Conservation (phyloP, 441 rosid species). For the Eutrema salsugineum region DNA sequence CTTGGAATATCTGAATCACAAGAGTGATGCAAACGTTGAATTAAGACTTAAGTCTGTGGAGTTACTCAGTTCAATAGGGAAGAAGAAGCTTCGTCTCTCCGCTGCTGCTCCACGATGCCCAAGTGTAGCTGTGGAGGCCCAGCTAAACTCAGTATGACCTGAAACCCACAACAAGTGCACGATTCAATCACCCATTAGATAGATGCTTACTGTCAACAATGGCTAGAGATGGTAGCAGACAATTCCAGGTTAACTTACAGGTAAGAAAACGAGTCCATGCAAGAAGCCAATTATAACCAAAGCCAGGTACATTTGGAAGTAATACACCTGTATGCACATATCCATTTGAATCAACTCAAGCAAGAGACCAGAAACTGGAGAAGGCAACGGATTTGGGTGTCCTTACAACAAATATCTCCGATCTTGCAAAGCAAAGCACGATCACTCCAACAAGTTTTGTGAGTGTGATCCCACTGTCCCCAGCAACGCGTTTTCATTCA, state of each 20-base stretch:
- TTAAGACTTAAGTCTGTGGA: slow-evolving; percentile 6
- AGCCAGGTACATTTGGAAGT: slow-evolving; percentile 75
- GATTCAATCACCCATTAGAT: slow-evolving; percentile 9
- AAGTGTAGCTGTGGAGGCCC: slow-evolving; percentile 64
- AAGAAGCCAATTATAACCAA: slow-evolving; percentile 67
- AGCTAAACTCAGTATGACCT: slow-evolving; percentile 77
- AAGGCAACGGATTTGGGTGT: slow-evolving; percentile 15
- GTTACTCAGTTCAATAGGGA: slow-evolving; percentile 30
- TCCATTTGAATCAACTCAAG: slow-evolving; percentile 16
- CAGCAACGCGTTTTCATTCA: slow-evolving; percentile 18
- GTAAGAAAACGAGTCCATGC: slow-evolving; percentile 74
- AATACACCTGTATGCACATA: slow-evolving; percentile 51
- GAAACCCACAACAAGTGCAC: slow-evolving; percentile 33
- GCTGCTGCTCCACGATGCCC: slow-evolving; percentile 21
- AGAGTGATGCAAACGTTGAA: slow-evolving; percentile 1
- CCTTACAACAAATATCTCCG: slow-evolving; percentile 71
- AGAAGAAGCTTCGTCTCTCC: slow-evolving; percentile 36
- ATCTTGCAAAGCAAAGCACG: slow-evolving; percentile 68
- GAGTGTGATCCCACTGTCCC: slow-evolving; percentile 67
- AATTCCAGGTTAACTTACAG: slow-evolving; percentile 45
- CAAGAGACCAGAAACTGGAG: slow-evolving; percentile 7
- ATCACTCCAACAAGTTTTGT: slow-evolving; percentile 77
- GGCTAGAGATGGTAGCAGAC: slow-evolving; percentile 3
- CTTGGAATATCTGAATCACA: background rate
- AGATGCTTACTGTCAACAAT: slow-evolving; percentile 7